These are phyloP conservation scores for Didymella exigua DNA, from an alignment of 2,329 filamentous ascomycete genomes.

Conservation along the genomic window DNA sequence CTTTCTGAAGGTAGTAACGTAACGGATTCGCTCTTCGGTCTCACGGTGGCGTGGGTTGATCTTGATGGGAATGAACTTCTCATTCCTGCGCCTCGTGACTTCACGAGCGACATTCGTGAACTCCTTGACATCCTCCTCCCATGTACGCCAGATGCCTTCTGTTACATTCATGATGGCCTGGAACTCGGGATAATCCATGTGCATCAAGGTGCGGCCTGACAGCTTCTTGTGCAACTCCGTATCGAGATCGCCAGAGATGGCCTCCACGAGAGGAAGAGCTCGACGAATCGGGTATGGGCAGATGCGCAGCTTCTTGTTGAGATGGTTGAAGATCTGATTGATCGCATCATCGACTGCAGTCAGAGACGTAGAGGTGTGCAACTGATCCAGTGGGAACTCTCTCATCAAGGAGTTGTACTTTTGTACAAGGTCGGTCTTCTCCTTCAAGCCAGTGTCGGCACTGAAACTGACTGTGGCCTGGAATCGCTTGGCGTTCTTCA, in stretches of 20 bases:
- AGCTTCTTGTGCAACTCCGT: constrained; percentile 83
- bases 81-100: constrained; percentile 87
- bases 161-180: constrained; percentile 81
- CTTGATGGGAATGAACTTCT: constrained; percentile 99
- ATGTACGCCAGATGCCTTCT: constrained; percentile 84
- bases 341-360: constrained; percentile 88
- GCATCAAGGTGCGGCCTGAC: constrained; percentile 84
- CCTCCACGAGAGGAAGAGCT: constrained; percentile 91
- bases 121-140: constrained; percentile 96
- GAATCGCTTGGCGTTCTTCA: constrained; percentile 97
- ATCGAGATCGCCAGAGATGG: constrained; percentile 92
- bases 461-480: constrained; percentile 97
- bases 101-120: constrained; percentile 98
- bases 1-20: constrained; percentile 91
- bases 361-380: constrained; percentile 88
- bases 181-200: constrained; percentile 91
- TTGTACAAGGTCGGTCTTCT: constrained; percentile 93
- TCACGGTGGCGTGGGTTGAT: constrained; percentile 85
- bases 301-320: constrained; percentile 97
- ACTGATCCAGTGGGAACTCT: constrained; percentile 93
- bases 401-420: constrained; percentile 99
- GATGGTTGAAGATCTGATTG: constrained; percentile 85
- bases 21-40: constrained; percentile 88
- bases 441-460: constrained; percentile 93
- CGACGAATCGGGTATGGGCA: constrained; percentile 93